Base-by-base conservation (phyloP, 129 eudicot genomes). In the Glebionis coronaria region DNA sequence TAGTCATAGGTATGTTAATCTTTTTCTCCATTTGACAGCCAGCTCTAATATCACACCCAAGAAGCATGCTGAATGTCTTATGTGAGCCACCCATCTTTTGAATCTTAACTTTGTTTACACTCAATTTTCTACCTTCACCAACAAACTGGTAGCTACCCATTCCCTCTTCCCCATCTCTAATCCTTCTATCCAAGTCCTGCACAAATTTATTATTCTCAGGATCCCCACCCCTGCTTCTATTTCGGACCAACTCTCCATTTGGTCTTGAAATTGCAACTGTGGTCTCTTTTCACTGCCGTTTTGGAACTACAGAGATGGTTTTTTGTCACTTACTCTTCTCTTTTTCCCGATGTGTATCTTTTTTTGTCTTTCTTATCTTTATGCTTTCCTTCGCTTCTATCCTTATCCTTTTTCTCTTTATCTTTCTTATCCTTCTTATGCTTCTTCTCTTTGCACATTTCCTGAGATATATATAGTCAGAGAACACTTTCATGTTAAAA, bases 391-490 rank as follows among this genome's bases (percentile, higher is more conserved):
- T 78, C 80, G 27, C 84, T 83, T 80, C 70, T 81, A 54, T 81
- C 85, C 65, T 73, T 88, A 53, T 85, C 96, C 59, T 62, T 60
- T 74, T 79, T 88, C 45, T 85, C 91, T 75, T 76, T 88, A 56
- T 82, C 91, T 74, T 77, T 84, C 57, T 83, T 87, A 51, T 88
- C 91, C 81, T 85, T 86, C 75, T 86, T 85, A 50, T 75, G 88
- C 62, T 88, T 88, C 74, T 80, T 82, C 83, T 88, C 88, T 76
- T 73, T 88, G 54, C 59, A 76, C 61, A 82, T 87, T 72, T 82
- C 88, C 95, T 87, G 81, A 59, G 67, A 80, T 11, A 9, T 19
- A 20, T 5, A 9, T 31, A 59, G 47, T 65, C 16, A 44, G 19
- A 44, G 11, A n/a, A 57, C 27, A 45, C 44, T 44, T 70, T 56